Evolutionary conservation across 176 grass and related monocot genomes (phyloP), one percentile per base, ranked within the genome.

Genomic region (Cenchrus purpureus): DNA sequence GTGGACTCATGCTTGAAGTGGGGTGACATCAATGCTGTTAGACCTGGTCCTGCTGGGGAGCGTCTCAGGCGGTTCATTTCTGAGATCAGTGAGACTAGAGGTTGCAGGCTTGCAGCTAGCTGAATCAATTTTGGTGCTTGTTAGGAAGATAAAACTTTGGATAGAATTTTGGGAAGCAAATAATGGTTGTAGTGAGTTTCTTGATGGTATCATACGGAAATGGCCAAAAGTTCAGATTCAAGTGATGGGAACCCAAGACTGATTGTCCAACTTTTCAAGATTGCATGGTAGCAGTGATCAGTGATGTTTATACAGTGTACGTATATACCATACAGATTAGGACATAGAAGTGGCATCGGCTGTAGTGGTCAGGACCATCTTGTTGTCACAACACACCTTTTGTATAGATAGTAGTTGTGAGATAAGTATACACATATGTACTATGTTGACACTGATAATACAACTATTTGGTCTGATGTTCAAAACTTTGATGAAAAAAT

Each of bases 101-200:
- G 84, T 37, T 92, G 88, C 60, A 52, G 74, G 13, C 81, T 37
- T 92, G 88, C 60, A 52, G 74, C 14, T 88, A 90, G 52, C 34
- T 13, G 19, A 32, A 80, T 19, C 17, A 49, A 19, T 43, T 4
- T 4, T 3, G 7, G 45, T 29, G 14, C 64, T 71, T 17, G 31
- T 32, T 16, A 12, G 15, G 15, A 3, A 50, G 72, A 13, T 1
- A 19, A 54, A 5, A 22, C 14, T 25, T 62, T 5, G n/a, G 5
- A 25, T 29, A 67, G 66, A 44, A 25, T 66, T 67, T 74, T 64
- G 0, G 17, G 17, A 25, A 61, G 34, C 42, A 15, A 15, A 53
- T 52, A 32, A 48, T 57, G 10, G 6, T 46, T 57, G 12, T 4
- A 57, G 15, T 42, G 34, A 55, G 62, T 8, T 9, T 9, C 6